These are phyloP conservation scores for Fusarium robinianum DNA, from an alignment of 2,329 filamentous ascomycete species.

Conservation along the genomic window DNA sequence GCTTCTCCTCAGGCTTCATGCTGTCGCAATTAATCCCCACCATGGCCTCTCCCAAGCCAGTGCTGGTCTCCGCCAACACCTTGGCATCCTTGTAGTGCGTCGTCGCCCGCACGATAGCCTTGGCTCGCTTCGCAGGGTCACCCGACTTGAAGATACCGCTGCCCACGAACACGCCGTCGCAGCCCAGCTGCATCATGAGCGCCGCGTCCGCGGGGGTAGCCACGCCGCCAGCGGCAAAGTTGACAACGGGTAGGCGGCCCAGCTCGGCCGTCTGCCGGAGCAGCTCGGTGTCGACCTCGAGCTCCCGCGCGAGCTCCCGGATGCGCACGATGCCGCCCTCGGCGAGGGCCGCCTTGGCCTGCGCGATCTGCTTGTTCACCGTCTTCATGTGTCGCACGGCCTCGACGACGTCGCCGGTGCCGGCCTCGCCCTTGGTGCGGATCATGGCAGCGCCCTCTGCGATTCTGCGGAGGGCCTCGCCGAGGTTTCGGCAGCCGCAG, in stretches of 20 bases:
- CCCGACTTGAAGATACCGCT: constrained; percentile 97
- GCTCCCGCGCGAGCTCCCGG: constrained; percentile 77
- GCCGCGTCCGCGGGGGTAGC: constrained; percentile 98
- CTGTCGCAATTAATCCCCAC: constrained; percentile 87
- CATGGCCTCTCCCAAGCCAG: constrained; percentile 95
- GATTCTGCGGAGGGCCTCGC: constrained; percentile 89
- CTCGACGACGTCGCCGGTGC: constrained; percentile 95
- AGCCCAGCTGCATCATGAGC: constrained; percentile 97
- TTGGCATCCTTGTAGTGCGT: constrained; percentile 88
- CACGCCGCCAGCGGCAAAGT: constrained; percentile 98
- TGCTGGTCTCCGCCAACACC: constrained; percentile 84
- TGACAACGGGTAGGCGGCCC: constrained; percentile 89
- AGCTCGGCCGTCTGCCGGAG: constrained; percentile 86
- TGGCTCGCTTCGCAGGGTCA: constrained; percentile 85
- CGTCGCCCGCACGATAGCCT: constrained; percentile 91
- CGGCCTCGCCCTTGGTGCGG: constrained; percentile 96
- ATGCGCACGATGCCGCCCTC: constrained; percentile 57
- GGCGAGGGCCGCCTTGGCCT: constrained; percentile 74
- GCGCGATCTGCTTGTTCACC: constrained; percentile 79
- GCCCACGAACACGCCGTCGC: constrained; percentile 96
- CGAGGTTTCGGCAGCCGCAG: constrained; percentile 92
- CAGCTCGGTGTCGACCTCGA: constrained; percentile 77
- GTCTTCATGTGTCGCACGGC: constrained; percentile 95
- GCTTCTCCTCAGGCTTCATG: constrained; percentile 78
- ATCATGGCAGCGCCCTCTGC: constrained; percentile 98